Conservation (phyloP, 805 yeast species). For the Priceomyces fermenticarens region DNA sequence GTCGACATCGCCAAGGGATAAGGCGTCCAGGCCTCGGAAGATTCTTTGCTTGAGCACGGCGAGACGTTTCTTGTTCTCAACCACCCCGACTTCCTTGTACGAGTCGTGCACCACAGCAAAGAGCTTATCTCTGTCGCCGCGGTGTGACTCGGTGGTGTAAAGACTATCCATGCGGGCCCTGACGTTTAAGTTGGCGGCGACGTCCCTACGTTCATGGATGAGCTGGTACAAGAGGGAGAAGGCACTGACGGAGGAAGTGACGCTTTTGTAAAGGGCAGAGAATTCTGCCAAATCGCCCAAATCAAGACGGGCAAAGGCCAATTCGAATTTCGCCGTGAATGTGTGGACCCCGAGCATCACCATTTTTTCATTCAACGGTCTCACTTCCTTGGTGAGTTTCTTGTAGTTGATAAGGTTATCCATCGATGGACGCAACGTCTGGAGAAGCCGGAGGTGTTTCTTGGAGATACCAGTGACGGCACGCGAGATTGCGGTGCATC, state of each 20-base stretch:
- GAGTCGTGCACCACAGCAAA: slow-evolving; percentile 23
- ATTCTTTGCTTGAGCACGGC: slow-evolving; percentile 16
- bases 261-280: slow-evolving; percentile 20
- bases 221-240: slow-evolving; percentile 26
- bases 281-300: slow-evolving; percentile 24
- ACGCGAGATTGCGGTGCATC: not conserved
- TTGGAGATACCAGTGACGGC: slow-evolving; percentile 1
- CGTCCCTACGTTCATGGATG: slow-evolving; percentile 23
- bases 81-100: slow-evolving; percentile 27
- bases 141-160: slow-evolving; percentile 5
- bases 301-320: slow-evolving; percentile 26
- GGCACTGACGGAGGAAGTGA: slow-evolving; percentile 19
- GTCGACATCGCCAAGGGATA: slow-evolving; percentile 22
- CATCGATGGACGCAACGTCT: slow-evolving; percentile 24
- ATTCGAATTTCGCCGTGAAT: slow-evolving; percentile 16
- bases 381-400: slow-evolving; percentile 15
- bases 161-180: slow-evolving; percentile 12
- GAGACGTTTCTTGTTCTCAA: slow-evolving; percentile 19
- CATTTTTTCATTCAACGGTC: slow-evolving; percentile 14
- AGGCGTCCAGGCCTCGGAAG: slow-evolving; percentile 10
- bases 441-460: slow-evolving; percentile 20
- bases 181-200: slow-evolving; percentile 12
- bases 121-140: slow-evolving; percentile 16
- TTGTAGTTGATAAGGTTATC: slow-evolving; percentile 20
- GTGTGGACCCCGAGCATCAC: slow-evolving; percentile 19